A percentile compares a stretch with the other conserved stretches of the same genome.
Conservation (phyloP, 495 filamentous ascomycete genomes). For the Endocarpon pusillum region DNA sequence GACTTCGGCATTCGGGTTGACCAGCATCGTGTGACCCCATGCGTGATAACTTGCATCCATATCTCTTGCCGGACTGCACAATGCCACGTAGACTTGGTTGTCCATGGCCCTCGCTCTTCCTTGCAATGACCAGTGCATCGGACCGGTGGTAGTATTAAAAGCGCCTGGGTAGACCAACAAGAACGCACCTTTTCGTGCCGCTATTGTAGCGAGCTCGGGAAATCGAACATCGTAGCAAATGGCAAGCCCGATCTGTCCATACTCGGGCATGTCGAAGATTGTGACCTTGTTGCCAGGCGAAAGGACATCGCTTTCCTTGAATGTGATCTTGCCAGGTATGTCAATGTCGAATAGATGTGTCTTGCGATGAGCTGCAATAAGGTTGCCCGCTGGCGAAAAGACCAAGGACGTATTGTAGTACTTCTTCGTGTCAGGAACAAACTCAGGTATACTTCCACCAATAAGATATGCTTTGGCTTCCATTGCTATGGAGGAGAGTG, state of each 20-base stretch:
- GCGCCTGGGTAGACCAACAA: conserved; percentile 82
- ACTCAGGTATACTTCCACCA: conserved; percentile 86
- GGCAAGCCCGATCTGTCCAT: conserved; percentile 66
- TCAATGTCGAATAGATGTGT: conserved; percentile 98
- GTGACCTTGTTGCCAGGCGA: conserved; percentile 68
- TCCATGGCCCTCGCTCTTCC: conserved; percentile 76
- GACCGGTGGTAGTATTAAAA: conserved; percentile 86
- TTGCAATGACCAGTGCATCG: conserved; percentile 75
- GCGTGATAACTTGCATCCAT: conserved; percentile 65
- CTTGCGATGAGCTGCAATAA: conserved; percentile 84
- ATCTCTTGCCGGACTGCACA: conserved; percentile 85
- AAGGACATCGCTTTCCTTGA: conserved; percentile 79
- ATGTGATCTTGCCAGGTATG: conserved; percentile 86
- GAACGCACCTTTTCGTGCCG: conserved; percentile 68
- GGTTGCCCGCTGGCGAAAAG: conserved; percentile 55
- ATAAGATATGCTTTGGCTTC: conserved; percentile 65
- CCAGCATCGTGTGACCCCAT: conserved; percentile 78
- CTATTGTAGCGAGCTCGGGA: conserved; percentile 83
- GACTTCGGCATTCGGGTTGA: conserved; percentile 76
- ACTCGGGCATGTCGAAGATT: conserved; percentile 66
- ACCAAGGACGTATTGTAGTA: conserved; percentile 86
- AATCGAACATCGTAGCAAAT: conserved; percentile 98
- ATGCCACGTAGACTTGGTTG: conserved; percentile 84
- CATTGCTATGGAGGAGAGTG: conserved; percentile 58
- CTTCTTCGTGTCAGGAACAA: conserved; percentile 41